Evolutionary conservation across 1,284 basidiomycete species (phyloP).

Genomic region (Fomitopsis schrenkii): DNA sequence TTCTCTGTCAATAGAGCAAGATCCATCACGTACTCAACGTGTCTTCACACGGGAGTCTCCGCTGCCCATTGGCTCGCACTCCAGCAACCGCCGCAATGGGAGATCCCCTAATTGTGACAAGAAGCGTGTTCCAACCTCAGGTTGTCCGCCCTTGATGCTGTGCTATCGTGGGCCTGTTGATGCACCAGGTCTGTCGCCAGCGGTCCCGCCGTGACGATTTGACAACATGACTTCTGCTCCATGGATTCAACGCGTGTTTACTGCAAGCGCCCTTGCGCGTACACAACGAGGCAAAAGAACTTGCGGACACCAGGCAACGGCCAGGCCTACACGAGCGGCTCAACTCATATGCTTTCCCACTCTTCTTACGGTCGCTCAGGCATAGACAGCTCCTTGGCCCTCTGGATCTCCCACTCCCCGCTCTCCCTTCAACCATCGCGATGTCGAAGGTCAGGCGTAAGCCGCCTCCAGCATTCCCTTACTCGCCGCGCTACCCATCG

Average conservation of each 20-base stretch:
- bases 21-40: not conserved
- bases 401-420: not conserved
- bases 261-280: not conserved
- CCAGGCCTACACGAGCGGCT: constrained; percentile 8
- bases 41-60: not conserved
- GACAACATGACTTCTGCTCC: not conserved
- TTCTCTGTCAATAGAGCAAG: not conserved
- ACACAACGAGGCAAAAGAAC: constrained; percentile 6
- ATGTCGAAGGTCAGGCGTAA: constrained; percentile 40
- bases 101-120: not conserved
- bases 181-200: not conserved
- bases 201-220: not conserved
- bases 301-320: not conserved
- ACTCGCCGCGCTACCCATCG: constrained; percentile 41
- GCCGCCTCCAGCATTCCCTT: constrained; percentile 40
- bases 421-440: constrained; percentile 3
- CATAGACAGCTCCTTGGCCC: not conserved
- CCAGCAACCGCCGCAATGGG: not conserved
- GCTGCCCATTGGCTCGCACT: not conserved
- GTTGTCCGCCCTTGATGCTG: too few species aligned
- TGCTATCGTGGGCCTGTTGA: not conserved
- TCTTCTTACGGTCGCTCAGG: not conserved
- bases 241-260: not conserved
- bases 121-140: not conserved
- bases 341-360: constrained; percentile 4